Evolutionary conservation across 2,329 filamentous ascomycete genomes (phyloP).

Genomic region (Sclerotinia minor): DNA sequence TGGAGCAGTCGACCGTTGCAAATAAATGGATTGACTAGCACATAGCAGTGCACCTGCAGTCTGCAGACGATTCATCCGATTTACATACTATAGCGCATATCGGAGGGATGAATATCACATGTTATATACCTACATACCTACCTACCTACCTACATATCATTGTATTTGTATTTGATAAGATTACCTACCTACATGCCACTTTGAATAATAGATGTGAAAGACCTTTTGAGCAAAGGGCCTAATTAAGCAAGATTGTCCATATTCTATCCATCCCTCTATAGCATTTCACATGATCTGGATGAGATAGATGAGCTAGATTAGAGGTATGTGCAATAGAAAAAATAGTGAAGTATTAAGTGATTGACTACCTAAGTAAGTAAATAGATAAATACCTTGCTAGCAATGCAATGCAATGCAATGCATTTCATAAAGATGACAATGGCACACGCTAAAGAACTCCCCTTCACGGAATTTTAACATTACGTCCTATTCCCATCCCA

Average conservation of each 20-base stretch:
- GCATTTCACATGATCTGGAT: too few relatives aligned
- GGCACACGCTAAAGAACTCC: background rate
- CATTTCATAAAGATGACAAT: slow-evolving; percentile 1
- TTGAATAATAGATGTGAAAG: background rate
- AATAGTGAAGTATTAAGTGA: slow-evolving; percentile 11
- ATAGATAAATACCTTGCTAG: background rate
- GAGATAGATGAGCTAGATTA: background rate
- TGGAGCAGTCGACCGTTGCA: background rate
- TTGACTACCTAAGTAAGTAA: background rate
- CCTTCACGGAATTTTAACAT: background rate
- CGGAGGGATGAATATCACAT: background rate
- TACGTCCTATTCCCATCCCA: background rate
- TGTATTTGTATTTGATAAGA: background rate
- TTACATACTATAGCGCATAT: background rate
- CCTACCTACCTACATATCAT: background rate
- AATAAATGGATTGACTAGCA: background rate
- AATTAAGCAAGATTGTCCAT: too few relatives aligned
- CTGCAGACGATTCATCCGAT: background rate
- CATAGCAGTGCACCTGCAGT: background rate
- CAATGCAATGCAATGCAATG: background rate
- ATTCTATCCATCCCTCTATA: too few relatives aligned
- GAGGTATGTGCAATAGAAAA: background rate
- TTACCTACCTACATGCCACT: too few relatives aligned
- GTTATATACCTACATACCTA: background rate
- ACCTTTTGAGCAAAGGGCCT: too few relatives aligned